These are phyloP conservation scores for Triadica sebifera DNA, from an alignment of 345 rosid genomes.

Conservation along the genomic window DNA sequence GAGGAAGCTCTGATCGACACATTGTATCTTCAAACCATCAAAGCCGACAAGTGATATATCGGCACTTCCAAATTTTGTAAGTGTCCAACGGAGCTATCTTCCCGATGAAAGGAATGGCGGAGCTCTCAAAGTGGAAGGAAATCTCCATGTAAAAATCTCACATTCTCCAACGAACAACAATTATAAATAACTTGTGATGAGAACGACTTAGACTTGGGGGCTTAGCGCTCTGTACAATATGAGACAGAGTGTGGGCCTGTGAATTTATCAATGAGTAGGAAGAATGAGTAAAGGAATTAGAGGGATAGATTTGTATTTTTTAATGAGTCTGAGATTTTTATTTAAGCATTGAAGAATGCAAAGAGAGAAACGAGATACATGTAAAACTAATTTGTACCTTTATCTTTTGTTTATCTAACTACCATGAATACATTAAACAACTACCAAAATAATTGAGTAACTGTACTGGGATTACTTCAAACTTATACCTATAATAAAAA, in stretches of 20 bases:
- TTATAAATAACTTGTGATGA: constrained; percentile 37
- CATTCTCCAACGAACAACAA: constrained; percentile 70
- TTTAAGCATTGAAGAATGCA: constrained; percentile 29
- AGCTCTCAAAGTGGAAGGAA: too few species aligned
- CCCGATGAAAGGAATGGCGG: too few species aligned
- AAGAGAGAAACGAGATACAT: constrained; percentile 20
- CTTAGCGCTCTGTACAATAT: neutral
- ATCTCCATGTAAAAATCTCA: constrained; percentile 92
- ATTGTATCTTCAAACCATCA: constrained; percentile 79
- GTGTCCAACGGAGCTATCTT: constrained; percentile 95
- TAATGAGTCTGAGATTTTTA: too few species aligned
- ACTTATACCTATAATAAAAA: too few species aligned
- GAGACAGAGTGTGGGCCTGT: neutral
- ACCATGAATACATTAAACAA: too few species aligned
- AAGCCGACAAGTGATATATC: constrained; percentile 83
- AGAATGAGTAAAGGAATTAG: neutral
- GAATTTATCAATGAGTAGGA: neutral
- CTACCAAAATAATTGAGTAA: too few species aligned
- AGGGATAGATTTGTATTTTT: constrained; percentile 20
- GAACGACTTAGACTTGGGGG: neutral
- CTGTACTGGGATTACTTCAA: too few species aligned
- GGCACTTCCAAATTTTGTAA: constrained; percentile 91
- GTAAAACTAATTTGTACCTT: too few species aligned
- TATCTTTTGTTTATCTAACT: too few species aligned
- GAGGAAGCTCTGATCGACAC: constrained; percentile 83